These are phyloP conservation scores for Cladophialophora bantiana DNA, from an alignment of 2,329 filamentous ascomycete species.

Conservation along the genomic window DNA sequence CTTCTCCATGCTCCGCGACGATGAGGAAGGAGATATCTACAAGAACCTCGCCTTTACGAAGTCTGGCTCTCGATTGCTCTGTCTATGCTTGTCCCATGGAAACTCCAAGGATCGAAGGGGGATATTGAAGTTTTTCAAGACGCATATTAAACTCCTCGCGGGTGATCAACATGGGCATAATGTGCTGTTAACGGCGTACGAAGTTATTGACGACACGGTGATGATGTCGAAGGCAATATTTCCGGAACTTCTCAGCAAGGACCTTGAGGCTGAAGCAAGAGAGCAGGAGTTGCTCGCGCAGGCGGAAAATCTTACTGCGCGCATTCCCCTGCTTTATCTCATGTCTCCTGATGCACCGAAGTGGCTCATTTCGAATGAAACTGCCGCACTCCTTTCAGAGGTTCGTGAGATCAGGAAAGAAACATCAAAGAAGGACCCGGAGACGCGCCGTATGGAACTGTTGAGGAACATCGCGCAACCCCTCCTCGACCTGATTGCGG, in stretches of 20 bases:
- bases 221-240: conserved; percentile 85
- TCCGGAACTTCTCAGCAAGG: conserved; percentile 80
- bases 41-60: conserved; percentile 97
- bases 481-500: conserved; percentile 75
- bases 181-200: conserved; percentile 83
- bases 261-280: conserved; percentile 50
- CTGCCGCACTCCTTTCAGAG: conserved; percentile 76
- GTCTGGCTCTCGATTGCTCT: conserved; percentile 82
- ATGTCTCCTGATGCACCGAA: conserved; percentile 70
- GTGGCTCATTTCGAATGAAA: conserved; percentile 67
- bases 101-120: conserved; percentile 91
- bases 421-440: conserved; percentile 92
- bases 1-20: conserved; percentile 86
- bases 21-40: conserved; percentile 86
- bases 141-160: conserved; percentile 84
- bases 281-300: conserved; percentile 54
- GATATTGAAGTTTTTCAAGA: conserved; percentile 87
- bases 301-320: conserved; percentile 56
- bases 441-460: conserved; percentile 76
- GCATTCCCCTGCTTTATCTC: conserved; percentile 77
- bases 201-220: conserved; percentile 94
- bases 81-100: conserved; percentile 81
- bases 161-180: conserved; percentile 79
- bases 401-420: conserved; percentile 78
- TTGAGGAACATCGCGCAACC: conserved; percentile 75